Evolutionary conservation across 768 basidiomycete species (phyloP).

Genomic region (Lactarius evosmus): DNA sequence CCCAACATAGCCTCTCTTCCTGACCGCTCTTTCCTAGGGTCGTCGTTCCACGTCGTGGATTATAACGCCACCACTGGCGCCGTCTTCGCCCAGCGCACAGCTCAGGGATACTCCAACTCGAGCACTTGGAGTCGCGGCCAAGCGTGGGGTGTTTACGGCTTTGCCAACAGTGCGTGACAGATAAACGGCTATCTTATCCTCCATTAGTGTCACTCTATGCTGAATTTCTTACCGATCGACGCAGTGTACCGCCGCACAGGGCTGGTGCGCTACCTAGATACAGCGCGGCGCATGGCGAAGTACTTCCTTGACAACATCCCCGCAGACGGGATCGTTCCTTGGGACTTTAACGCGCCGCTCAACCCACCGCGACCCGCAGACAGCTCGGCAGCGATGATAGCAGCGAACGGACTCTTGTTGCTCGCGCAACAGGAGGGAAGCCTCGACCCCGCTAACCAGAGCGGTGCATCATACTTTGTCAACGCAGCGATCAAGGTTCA

Average conservation of each 20-base stretch:
- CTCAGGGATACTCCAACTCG: slow-evolving; percentile 57
- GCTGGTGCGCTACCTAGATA: slow-evolving; percentile 51
- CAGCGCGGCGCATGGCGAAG: slow-evolving; percentile 53
- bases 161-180: slow-evolving; percentile 55
- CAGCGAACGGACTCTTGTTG: slow-evolving; percentile 55
- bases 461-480: slow-evolving; percentile 41
- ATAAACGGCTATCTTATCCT: background rate
- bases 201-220: slow-evolving; percentile 4
- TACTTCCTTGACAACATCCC: slow-evolving; percentile 64
- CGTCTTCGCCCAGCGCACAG: slow-evolving; percentile 54
- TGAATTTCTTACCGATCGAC: background rate
- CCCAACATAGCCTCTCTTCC: background rate
- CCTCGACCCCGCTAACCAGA: slow-evolving; percentile 33
- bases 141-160: slow-evolving; percentile 69
- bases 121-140: slow-evolving; percentile 78
- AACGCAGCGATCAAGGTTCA: slow-evolving; percentile 49
- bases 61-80: slow-evolving; percentile 63
- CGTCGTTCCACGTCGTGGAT: slow-evolving; percentile 54
- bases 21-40: slow-evolving; percentile 28
- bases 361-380: slow-evolving; percentile 59
- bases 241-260: slow-evolving; percentile 60
- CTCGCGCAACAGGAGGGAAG: slow-evolving; percentile 45
- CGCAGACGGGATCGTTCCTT: slow-evolving; percentile 60
- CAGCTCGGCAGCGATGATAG: slow-evolving; percentile 66
- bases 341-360: slow-evolving; percentile 73